These are phyloP conservation scores for Colletotrichum truncatum DNA, from an alignment of 2,329 filamentous ascomycete species.

Conservation along the genomic window DNA sequence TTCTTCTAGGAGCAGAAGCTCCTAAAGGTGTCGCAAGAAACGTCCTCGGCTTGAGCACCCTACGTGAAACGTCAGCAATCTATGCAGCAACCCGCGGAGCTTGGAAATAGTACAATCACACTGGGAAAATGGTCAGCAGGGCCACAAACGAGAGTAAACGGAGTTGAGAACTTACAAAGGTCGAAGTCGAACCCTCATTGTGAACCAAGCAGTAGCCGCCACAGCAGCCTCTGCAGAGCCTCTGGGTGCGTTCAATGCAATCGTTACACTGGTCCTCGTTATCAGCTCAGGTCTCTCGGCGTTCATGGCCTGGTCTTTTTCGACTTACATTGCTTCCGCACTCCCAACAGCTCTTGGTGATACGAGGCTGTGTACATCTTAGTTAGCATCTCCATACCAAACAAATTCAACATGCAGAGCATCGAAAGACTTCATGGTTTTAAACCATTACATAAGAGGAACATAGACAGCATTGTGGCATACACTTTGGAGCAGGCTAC, in stretches of 20 bases:
- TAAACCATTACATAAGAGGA: too few species aligned
- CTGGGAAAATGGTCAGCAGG: slow-evolving; percentile 44
- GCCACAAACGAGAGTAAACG: background rate
- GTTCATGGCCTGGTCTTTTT: background rate
- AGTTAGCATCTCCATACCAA: slow-evolving; percentile 28
- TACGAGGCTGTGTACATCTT: slow-evolving; percentile 57
- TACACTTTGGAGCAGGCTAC: slow-evolving; percentile 25
- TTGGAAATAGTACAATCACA: slow-evolving; percentile 54
- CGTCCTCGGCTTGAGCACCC: slow-evolving; percentile 32
- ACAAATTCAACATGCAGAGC: too few species aligned
- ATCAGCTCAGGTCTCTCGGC: slow-evolving; percentile 10
- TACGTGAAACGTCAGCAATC: slow-evolving; percentile 11
- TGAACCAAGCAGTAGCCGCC: slow-evolving; percentile 86
- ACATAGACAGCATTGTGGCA: slow-evolving; percentile 27
- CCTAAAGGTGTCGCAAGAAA: slow-evolving; percentile 31
- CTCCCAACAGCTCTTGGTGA: slow-evolving; percentile 82
- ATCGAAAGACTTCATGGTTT: too few species aligned
- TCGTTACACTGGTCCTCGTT: slow-evolving; percentile 68
- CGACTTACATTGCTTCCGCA: slow-evolving; percentile 81
- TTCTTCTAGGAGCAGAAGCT: background rate
- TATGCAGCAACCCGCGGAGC: background rate
- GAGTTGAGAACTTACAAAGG: slow-evolving; percentile 54
- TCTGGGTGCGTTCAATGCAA: slow-evolving; percentile 78
- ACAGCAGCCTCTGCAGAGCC: slow-evolving; percentile 75
- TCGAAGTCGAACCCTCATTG: slow-evolving; percentile 82